Percentiles rank a stretch among this genome's conserved stretches.
Evolutionary conservation across 164 flowering plant genomes (phyloP).

Genomic region (Taxillus chinensis): DNA sequence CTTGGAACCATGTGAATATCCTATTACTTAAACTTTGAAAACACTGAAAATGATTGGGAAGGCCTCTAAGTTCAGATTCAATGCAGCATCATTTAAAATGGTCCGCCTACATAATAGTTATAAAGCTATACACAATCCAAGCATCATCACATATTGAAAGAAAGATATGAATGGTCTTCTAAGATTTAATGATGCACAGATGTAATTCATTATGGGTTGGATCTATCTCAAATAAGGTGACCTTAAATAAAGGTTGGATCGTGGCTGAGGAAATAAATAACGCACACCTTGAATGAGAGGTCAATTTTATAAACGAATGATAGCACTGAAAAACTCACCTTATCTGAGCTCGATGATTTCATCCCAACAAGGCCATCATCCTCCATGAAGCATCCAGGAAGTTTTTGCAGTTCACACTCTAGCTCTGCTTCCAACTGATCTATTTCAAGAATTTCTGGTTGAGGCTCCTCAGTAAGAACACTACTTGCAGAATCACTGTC

Average conservation of each 20-base stretch:
- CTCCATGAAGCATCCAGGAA: conserved; percentile 30
- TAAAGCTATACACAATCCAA: no score
- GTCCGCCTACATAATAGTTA: neutral
- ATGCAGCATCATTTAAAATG: neutral
- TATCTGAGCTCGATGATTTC: conserved; percentile 4
- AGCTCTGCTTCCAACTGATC: conserved; percentile 65
- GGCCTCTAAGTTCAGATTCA: no score
- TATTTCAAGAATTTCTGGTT: conserved; percentile 30
- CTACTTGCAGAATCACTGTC: conserved; percentile 49
- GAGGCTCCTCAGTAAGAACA: conserved; percentile 51
- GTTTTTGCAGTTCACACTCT: conserved; percentile 53
- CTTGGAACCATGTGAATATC: no score
- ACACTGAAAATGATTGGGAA: no score
- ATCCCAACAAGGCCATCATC: conserved; percentile 17
- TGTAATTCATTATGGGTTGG: no score
- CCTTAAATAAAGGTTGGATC: no score
- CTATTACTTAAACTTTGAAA: no score
- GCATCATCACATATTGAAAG: no score
- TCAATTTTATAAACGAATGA: neutral
- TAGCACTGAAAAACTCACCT: conserved; percentile 19
- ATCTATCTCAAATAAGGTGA: no score
- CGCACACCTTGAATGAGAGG: neutral
- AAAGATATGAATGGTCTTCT: no score
- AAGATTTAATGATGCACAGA: no score
- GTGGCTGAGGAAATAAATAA: neutral